Conservation (phyloP, 768 basidiomycete species). For the Hygrophorus pudorinus region DNA sequence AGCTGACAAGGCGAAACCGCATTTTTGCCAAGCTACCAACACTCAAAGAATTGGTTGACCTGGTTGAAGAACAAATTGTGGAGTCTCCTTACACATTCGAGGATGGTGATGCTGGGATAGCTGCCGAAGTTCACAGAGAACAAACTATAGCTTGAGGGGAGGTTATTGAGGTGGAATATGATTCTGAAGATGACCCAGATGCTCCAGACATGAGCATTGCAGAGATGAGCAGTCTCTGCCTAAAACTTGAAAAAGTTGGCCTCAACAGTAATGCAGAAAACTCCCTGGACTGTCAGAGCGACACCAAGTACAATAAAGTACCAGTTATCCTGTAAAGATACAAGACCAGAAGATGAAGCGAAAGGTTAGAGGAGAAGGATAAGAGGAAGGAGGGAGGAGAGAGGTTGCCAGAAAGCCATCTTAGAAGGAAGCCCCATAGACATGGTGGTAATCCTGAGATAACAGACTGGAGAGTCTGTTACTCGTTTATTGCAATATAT, state of each 20-base stretch:
- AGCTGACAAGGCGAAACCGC: conserved; percentile 8
- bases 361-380: too few relatives aligned
- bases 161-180: conserved; percentile 1
- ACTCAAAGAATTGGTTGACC: conserved; percentile 11
- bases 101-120: conserved; percentile 6
- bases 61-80: conserved; percentile 10
- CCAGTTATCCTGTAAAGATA: too few relatives aligned
- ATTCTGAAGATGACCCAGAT: neutral
- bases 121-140: conserved; percentile 9
- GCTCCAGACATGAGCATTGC: neutral
- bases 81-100: conserved; percentile 5
- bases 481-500: too few relatives aligned
- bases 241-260: neutral
- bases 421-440: too few relatives aligned
- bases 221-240: neutral
- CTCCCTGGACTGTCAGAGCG: too few relatives aligned
- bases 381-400: too few relatives aligned
- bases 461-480: too few relatives aligned
- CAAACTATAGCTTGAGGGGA: neutral
- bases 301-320: too few relatives aligned
- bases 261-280: conserved; percentile 1
- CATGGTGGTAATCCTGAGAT: too few relatives aligned
- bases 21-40: conserved; percentile 8
- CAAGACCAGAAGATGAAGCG: too few relatives aligned
- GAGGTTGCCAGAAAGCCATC: too few relatives aligned